Evolutionary conservation across 1,139 yeast genomes (phyloP).

Genomic region (Diutina mesorugosa): DNA sequence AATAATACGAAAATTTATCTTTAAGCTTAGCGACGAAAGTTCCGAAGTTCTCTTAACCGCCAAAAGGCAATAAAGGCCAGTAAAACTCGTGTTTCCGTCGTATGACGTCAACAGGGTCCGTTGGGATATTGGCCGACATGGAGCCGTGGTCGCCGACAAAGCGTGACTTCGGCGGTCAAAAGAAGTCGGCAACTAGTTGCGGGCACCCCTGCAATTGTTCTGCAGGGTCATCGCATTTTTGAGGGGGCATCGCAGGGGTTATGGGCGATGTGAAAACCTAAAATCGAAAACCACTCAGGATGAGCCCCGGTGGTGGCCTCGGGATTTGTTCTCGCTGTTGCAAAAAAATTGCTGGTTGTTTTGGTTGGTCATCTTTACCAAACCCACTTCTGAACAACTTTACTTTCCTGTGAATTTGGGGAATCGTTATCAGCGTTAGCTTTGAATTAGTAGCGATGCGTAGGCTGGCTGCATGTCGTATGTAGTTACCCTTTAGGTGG

Average conservation of each 20-base stretch:
- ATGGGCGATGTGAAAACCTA: neutral
- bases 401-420: no score
- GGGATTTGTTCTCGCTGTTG: no score
- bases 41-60: neutral
- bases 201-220: neutral
- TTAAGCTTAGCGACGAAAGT: neutral
- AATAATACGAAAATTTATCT: no score
- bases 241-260: neutral
- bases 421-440: no score
- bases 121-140: neutral
- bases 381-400: no score
- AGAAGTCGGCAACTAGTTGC: neutral
- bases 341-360: no score
- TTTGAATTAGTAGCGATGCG: no score
- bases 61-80: neutral
- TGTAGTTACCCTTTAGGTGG: neutral
- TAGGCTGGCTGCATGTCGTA: neutral
- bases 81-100: neutral
- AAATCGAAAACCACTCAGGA: no score
- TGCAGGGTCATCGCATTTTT: neutral
- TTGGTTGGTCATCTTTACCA: no score
- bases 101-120: neutral
- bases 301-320: no score
- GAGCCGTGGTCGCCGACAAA: neutral
- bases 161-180: neutral